These are phyloP conservation scores for Yamadazyma epiphylla DNA, from an alignment of 1,139 yeast genomes.

Conservation along the genomic window DNA sequence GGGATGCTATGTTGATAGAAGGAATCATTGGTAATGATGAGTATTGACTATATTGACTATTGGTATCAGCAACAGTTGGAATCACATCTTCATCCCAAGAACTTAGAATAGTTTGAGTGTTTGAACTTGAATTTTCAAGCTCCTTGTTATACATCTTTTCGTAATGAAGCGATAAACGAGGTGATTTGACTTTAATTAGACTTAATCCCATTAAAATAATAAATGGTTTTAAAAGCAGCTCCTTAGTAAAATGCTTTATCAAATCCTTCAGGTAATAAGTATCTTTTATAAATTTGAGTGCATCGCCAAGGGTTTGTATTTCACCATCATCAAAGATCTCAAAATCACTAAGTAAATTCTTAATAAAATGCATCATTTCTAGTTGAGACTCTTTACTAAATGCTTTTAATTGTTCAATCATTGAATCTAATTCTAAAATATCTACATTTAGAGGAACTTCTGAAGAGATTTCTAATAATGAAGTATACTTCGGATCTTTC, in stretches of 20 bases:
- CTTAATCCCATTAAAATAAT: slow-evolving; percentile 22
- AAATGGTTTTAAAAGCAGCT: slow-evolving; percentile 12
- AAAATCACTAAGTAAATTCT: slow-evolving; percentile 1
- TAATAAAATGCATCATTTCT: slow-evolving; percentile 8
- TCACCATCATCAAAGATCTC: background rate
- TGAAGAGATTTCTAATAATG: slow-evolving; percentile 9
- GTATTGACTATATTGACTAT: slow-evolving; percentile 7
- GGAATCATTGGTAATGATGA: slow-evolving; percentile 23
- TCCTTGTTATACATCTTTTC: slow-evolving; percentile 9
- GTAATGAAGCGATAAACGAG: slow-evolving; percentile 8
- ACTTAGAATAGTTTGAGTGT: slow-evolving; percentile 19
- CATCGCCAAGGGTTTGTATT: background rate
- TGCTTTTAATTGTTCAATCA: slow-evolving; percentile 45
- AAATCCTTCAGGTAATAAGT: slow-evolving; percentile 8
- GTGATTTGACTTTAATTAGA: slow-evolving; percentile 20
- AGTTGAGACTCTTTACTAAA: slow-evolving; percentile 30
- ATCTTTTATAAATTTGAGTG: slow-evolving; percentile 4
- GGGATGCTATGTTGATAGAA: slow-evolving; percentile 20
- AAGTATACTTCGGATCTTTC: slow-evolving; percentile 7
- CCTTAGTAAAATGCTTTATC: slow-evolving; percentile 12
- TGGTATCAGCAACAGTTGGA: slow-evolving; percentile 3
- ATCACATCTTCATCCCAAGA: slow-evolving; percentile 22
- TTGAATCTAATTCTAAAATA: slow-evolving; percentile 43
- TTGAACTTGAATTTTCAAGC: slow-evolving; percentile 13
- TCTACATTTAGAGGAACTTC: slow-evolving; percentile 18